Evolutionary conservation across 2,329 filamentous ascomycete species (phyloP).

Genomic region (Gaeumannomyces sp.): DNA sequence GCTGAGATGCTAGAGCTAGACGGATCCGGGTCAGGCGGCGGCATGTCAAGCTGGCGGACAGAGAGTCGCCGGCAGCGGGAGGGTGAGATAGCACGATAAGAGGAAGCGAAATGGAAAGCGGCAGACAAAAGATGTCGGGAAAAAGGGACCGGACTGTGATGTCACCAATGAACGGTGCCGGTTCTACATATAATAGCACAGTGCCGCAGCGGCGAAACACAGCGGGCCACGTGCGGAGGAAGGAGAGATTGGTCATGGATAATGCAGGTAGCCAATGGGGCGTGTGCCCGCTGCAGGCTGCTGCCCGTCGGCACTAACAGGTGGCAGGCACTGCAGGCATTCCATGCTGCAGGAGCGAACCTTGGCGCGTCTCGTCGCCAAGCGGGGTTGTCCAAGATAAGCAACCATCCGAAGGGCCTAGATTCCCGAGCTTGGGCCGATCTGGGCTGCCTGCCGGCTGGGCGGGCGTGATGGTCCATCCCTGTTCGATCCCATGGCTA

Average conservation of each 20-base stretch:
- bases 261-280: not conserved
- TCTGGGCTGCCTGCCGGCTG: no score
- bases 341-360: not conserved
- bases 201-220: no score
- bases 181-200: not conserved
- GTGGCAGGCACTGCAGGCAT: no score
- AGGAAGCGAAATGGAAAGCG: not conserved
- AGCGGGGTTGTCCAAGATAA: slow-evolving; percentile 3
- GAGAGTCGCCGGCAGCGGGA: not conserved
- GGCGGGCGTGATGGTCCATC: no score
- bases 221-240: no score
- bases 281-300: no score
- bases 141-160: not conserved
- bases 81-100: not conserved
- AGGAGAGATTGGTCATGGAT: not conserved
- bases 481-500: no score
- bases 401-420: not conserved
- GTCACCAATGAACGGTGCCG: not conserved
- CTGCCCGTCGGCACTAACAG: no score
- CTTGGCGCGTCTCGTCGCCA: not conserved
- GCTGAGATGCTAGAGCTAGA: slow-evolving; percentile 1
- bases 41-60: slow-evolving; percentile 2
- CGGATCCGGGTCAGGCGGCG: not conserved
- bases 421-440: no score
- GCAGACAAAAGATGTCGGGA: not conserved